These are phyloP conservation scores for Acanthamoeba rhysodes DNA, from an alignment of 208 protist species.

Conservation along the genomic window DNA sequence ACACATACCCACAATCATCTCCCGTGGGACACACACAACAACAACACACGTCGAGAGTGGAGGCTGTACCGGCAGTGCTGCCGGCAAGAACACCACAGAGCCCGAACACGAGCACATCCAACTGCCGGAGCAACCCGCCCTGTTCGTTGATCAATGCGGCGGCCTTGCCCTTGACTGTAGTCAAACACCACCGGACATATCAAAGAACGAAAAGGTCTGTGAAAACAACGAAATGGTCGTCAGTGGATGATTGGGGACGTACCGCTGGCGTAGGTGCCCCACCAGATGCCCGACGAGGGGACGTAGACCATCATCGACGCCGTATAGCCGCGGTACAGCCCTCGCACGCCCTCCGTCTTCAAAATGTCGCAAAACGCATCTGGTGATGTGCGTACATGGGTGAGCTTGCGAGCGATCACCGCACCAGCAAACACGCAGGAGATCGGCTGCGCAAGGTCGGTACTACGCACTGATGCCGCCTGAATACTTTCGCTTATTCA, in stretches of 20 bases:
- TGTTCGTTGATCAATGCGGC: constrained; percentile 3
- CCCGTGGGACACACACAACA: not conserved
- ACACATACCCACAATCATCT: not conserved
- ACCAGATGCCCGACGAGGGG: constrained; percentile 54
- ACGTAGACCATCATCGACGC: constrained; percentile 62
- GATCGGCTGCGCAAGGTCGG: too few species aligned
- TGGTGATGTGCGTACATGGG: not conserved
- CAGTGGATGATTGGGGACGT: not conserved
- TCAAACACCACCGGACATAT: not conserved
- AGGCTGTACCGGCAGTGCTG: not conserved
- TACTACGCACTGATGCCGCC: constrained; percentile 28
- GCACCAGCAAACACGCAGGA: too few species aligned
- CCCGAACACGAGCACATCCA: constrained; percentile 29
- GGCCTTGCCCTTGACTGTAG: constrained; percentile 24
- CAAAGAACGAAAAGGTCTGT: not conserved
- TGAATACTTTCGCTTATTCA: constrained; percentile 48
- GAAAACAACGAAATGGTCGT: not conserved
- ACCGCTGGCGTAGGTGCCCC: constrained; percentile 46
- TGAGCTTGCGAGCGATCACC: not conserved
- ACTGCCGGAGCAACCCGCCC: not conserved
- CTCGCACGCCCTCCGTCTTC: constrained; percentile 37
- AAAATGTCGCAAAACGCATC: constrained; percentile 17
- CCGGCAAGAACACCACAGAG: constrained; percentile 35
- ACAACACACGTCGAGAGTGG: not conserved
- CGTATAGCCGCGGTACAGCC: constrained; percentile 61